A percentile compares a stretch with the other conserved stretches of the same genome.
Conservation (phyloP, 352 stramenopile species). For the Pythium rishiriense region DNA sequence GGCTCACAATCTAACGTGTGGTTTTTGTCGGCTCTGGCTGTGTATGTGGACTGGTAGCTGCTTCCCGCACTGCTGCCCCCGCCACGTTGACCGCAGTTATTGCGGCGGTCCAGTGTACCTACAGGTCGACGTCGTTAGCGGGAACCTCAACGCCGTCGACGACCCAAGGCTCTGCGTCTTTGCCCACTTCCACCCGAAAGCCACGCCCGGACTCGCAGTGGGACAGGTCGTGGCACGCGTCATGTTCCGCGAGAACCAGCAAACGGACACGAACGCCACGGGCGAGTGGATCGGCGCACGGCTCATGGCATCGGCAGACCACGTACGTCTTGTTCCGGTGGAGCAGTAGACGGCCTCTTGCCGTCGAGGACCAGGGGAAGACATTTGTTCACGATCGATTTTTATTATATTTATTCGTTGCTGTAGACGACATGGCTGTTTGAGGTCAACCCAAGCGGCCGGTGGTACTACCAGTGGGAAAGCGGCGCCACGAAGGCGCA, state of each 20-base stretch:
- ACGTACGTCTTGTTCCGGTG: constrained; percentile 10
- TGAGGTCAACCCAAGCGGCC: constrained; percentile 46
- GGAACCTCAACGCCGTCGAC: constrained; percentile 14
- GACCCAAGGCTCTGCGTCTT: constrained; percentile 15
- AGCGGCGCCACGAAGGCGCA: constrained; percentile 58
- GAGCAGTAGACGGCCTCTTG: no score
- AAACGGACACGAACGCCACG: constrained; percentile 30
- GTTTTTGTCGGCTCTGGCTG: background rate
- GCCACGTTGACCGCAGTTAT: constrained; percentile 61
- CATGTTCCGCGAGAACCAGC: constrained; percentile 21
- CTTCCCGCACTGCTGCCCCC: constrained; percentile 66
- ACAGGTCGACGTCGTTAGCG: constrained; percentile 24
- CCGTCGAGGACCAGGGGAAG: background rate
- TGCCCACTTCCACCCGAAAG: constrained; percentile 7
- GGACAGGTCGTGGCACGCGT: constrained; percentile 9
- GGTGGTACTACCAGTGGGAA: constrained; percentile 76
- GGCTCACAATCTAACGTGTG: background rate
- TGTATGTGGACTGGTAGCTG: constrained; percentile 21
- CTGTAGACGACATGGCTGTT: constrained; percentile 28
- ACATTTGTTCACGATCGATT: background rate
- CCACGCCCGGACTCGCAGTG: background rate
- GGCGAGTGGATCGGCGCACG: constrained; percentile 50
- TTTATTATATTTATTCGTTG: background rate
- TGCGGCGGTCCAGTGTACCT: constrained; percentile 53
- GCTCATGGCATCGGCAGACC: constrained; percentile 21